phyloP scores from a whole-genome alignment of 257 asterid species.

The Linderniella brevidens region DNA sequence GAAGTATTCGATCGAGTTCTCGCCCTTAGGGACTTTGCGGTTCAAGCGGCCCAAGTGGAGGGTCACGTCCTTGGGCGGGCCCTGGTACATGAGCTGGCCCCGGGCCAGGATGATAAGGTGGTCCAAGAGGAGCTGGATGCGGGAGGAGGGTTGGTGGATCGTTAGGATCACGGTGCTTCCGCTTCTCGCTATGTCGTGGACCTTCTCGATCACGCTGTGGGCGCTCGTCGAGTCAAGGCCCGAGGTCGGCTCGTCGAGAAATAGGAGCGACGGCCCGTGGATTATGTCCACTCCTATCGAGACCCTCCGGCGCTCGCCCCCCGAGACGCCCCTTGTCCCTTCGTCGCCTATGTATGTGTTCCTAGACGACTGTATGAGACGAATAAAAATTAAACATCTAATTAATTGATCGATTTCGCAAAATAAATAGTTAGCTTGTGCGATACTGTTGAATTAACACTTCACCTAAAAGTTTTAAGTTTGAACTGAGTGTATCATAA shows the following conservation, averaged over 20 bases:
- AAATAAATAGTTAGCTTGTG: too few species aligned
- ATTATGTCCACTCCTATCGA: constrained; percentile 78
- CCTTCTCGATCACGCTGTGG: constrained; percentile 63
- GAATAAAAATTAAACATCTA: not conserved
- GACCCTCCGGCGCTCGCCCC: constrained; percentile 84
- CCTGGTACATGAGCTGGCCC: constrained; percentile 83
- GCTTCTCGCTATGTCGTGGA: constrained; percentile 49
- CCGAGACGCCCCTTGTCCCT: constrained; percentile 76
- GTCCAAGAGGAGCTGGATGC: constrained; percentile 52
- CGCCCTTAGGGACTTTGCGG: constrained; percentile 50
- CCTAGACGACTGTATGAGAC: constrained; percentile 31
- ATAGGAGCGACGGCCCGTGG: constrained; percentile 64
- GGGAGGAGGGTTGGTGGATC: constrained; percentile 74
- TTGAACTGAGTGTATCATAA: too few species aligned
- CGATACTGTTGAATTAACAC: too few species aligned
- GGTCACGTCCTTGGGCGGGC: constrained; percentile 53
- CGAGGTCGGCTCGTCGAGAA: constrained; percentile 79
- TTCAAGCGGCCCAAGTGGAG: constrained; percentile 49
- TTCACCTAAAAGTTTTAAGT: too few species aligned
- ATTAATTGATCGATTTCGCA: not conserved
- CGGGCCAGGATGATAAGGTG: constrained; percentile 72
- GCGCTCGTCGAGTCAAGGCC: constrained; percentile 93
- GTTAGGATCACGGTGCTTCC: constrained; percentile 83
- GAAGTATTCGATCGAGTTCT: constrained; percentile 49
- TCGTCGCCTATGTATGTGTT: constrained; percentile 89